phyloP scores from a whole-genome alignment of 169 alveolate species.

The Cryptosporidium tyzzeri region DNA sequence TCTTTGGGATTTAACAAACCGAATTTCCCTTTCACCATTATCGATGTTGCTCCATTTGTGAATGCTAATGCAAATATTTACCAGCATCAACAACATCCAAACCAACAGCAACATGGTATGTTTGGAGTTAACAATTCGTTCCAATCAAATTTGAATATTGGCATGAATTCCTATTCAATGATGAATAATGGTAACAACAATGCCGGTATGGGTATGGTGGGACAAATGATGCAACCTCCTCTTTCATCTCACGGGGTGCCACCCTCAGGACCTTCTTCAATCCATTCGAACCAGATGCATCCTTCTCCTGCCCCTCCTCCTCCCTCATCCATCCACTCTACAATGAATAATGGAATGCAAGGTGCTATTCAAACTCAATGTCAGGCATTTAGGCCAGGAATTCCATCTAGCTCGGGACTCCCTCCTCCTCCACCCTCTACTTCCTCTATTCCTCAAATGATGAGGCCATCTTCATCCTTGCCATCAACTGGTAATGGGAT shows the following conservation, averaged over 20 bases:
- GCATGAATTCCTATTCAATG: slow-evolving; percentile 2
- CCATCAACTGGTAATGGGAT: slow-evolving; percentile 4
- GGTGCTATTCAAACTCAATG: neutral
- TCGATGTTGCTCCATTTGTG: slow-evolving; percentile 74
- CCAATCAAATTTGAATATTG: neutral
- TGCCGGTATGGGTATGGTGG: neutral
- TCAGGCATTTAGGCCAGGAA: neutral
- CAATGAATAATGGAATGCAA: neutral
- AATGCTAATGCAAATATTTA: neutral
- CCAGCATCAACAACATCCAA: slow-evolving; percentile 44
- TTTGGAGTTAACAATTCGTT: slow-evolving; percentile 12
- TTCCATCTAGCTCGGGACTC: slow-evolving; percentile 1
- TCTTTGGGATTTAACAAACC: slow-evolving; percentile 76
- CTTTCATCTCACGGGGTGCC: neutral
- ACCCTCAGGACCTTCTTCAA: slow-evolving; percentile 8
- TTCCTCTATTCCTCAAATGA: slow-evolving; percentile 9
- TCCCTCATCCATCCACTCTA: neutral
- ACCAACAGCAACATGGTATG: neutral
- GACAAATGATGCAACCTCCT: slow-evolving; percentile 31
- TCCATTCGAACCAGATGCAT: slow-evolving; percentile 1
- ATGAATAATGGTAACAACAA: neutral
- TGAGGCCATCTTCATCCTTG: slow-evolving; percentile 44
- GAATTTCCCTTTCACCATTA: slow-evolving; percentile 76
- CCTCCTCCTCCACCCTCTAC: slow-evolving; percentile 27
- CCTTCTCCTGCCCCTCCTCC: slow-evolving; percentile 19